Evolutionary conservation across 495 filamentous ascomycete genomes (phyloP), one percentile per base, ranked within the genome.

Genomic region (Haplographium delicatum): DNA sequence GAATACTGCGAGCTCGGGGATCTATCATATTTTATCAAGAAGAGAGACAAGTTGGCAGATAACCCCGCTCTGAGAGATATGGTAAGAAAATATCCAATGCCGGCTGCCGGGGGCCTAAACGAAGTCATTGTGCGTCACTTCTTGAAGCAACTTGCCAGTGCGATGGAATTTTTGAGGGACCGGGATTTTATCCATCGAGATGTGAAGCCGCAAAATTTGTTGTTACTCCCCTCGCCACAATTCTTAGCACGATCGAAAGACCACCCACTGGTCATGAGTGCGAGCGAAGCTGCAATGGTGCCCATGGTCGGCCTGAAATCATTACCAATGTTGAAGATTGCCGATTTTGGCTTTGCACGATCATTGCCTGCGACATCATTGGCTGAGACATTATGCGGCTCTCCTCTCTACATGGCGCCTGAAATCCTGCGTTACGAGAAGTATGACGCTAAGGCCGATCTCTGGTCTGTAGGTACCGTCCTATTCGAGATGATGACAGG

Each of bases 381-480:
- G 35, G 93, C 93, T 6, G 93, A 98, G 63, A 98, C 93, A 2
- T 75, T 98, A 5, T 98, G 93, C 65, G 93, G 93, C 26, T 98
- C 93, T n/a, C 93, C 93, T 11, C 75, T 98, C 20, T 98, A 98
- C 68, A 98, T 98, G 93, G 93, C 93, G 1, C 93, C 93, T 2
- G 93, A 98, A 68, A 98, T 98, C 51, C 78, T 98, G 34, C 82
- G 91, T 34, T 98, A 96, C 58, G 91, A 98, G 63, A 91, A 90
- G 64, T 98, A 98, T 65, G 91, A 95, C 70, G 89, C 91, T 37
- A 94, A 91, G 63, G 93, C 90, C 33, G 93, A 98, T 72, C 70
- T 98, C 28, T 98, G 93, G 93, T 98, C 93, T 18, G 87, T 95
- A 30, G 93, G 93, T 27, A 96, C 94, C 4, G 93, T 98, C 7